Percentiles rank a stretch among this genome's conserved stretches.
Evolutionary conservation across 2,329 filamentous ascomycete species (phyloP).

Genomic region (Ambrosiella xylebori): DNA sequence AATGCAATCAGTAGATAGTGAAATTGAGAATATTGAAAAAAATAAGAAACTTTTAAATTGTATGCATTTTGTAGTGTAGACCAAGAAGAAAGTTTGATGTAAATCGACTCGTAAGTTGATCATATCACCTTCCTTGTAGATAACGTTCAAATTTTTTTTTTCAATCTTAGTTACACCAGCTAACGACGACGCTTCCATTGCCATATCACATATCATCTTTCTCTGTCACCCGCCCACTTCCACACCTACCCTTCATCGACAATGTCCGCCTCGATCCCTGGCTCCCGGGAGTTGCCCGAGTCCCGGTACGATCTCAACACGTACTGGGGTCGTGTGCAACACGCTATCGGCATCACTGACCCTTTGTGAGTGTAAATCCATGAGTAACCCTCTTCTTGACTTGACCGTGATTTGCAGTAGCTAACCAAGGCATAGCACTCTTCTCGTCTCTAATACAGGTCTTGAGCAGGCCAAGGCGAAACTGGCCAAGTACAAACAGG

Average conservation of each 20-base stretch:
- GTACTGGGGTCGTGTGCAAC: constrained; percentile 87
- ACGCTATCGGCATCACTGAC: constrained; percentile 79
- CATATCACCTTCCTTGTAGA: background rate
- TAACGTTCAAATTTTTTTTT: background rate
- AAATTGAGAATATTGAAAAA: background rate
- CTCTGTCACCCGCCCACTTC: background rate
- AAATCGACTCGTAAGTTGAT: background rate
- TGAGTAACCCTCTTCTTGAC: background rate
- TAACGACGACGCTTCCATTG: background rate
- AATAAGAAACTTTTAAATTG: background rate
- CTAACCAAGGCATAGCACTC: constrained; percentile 41
- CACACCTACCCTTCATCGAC: background rate
- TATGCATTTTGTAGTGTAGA: background rate
- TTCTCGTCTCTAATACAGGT: constrained; percentile 60
- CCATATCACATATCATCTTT: background rate
- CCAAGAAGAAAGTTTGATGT: background rate
- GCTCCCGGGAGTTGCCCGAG: constrained; percentile 63
- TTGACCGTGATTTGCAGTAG: background rate
- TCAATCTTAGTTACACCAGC: background rate
- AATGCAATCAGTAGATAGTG: background rate
- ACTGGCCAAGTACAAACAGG: constrained; percentile 73
- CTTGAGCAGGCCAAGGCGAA: constrained; percentile 75
- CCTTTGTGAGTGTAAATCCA: constrained; percentile 57
- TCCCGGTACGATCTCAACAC: constrained; percentile 87
- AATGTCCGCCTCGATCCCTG: constrained; percentile 51